A percentile compares a stretch with the other conserved stretches of the same genome.
Evolutionary conservation across 2,329 filamentous ascomycete species (phyloP).

Genomic region (Corynespora cassiicola): DNA sequence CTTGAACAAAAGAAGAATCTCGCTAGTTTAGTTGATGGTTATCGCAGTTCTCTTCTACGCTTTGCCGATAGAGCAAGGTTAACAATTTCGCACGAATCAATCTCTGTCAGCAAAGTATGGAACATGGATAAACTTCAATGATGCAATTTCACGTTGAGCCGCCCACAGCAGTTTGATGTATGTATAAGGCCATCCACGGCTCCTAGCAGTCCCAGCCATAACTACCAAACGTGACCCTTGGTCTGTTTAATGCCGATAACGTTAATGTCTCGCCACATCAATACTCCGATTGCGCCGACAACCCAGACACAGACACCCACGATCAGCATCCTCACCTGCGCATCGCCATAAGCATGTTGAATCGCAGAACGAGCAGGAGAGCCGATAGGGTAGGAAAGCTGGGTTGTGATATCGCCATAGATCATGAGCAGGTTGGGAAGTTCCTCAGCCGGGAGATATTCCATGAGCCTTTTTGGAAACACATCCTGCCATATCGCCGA

Average conservation of each 20-base stretch:
- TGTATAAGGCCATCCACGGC: too few species aligned
- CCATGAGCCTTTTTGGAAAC: conserved; percentile 57
- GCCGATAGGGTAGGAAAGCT: conserved; percentile 60
- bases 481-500: conserved; percentile 68
- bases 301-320: conserved; percentile 39
- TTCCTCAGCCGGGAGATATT: conserved; percentile 50
- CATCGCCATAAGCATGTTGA: conserved; percentile 31
- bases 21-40: too few species aligned
- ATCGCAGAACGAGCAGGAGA: conserved; percentile 52
- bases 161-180: too few species aligned
- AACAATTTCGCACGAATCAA: too few species aligned
- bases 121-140: too few species aligned
- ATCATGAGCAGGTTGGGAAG: conserved; percentile 48
- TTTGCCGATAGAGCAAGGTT: too few species aligned
- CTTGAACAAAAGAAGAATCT: conserved; percentile 13
- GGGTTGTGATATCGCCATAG: conserved; percentile 59
- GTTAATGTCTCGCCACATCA: conserved; percentile 42
- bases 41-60: too few species aligned
- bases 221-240: conserved; percentile 40
- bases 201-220: too few species aligned
- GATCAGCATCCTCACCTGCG: conserved; percentile 52
- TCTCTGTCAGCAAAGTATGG: too few species aligned
- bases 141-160: too few species aligned
- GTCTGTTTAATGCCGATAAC: conserved; percentile 41
- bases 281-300: conserved; percentile 29